Percentiles rank a stretch among this genome's conserved stretches.
phyloP scores from a whole-genome alignment of 2,329 filamentous ascomycete genomes.

The Fusarium tuaranense region DNA sequence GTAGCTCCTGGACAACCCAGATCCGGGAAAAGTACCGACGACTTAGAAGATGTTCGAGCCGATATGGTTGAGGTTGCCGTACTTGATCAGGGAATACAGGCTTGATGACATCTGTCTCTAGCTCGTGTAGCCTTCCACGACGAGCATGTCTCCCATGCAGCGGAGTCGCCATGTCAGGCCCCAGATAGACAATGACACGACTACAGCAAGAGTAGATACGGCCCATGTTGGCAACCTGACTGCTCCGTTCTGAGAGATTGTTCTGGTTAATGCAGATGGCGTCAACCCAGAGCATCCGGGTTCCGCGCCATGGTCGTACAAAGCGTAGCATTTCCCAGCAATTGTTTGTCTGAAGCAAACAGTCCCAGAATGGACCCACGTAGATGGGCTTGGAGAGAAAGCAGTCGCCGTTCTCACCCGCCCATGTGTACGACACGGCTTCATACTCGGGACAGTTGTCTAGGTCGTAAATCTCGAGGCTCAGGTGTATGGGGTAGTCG shows the following conservation, averaged over 20 bases:
- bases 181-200: neutral
- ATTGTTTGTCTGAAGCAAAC: neutral
- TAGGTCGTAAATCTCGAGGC: neutral
- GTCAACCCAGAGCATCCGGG: slow-evolving; percentile 3
- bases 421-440: slow-evolving; percentile 1
- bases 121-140: neutral
- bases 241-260: neutral
- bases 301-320: neutral
- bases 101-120: neutral
- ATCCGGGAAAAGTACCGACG: neutral
- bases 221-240: neutral
- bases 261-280: slow-evolving; percentile 6
- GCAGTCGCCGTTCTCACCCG: neutral
- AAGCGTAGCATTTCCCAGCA: slow-evolving; percentile 1
- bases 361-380: neutral
- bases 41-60: neutral
- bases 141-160: neutral
- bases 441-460: neutral
- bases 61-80: neutral
- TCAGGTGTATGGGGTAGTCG: neutral
- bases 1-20: neutral
- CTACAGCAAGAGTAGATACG: neutral
- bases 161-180: neutral
- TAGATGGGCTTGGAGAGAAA: neutral
- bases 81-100: neutral